A percentile compares a stretch with the other conserved stretches of the same genome.
phyloP scores from a whole-genome alignment of 306 rosid genomes.

The Notholithocarpus densiflorus region DNA sequence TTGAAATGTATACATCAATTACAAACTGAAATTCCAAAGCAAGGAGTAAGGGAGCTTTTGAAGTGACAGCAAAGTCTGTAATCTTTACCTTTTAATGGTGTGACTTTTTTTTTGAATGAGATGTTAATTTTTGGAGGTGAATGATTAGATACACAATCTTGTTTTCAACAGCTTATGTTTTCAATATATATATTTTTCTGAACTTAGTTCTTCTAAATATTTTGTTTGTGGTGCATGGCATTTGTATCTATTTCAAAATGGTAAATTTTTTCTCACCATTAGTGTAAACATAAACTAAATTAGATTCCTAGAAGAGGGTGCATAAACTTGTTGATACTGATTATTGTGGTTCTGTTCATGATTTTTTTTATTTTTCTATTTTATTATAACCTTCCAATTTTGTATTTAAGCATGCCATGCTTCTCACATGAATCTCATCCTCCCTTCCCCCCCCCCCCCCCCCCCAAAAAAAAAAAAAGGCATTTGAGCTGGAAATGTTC shows the following conservation, averaged over 20 bases:
- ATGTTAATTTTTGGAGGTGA: not conserved
- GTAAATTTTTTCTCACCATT: not conserved
- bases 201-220: not conserved
- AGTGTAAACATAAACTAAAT: not conserved
- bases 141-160: not conserved
- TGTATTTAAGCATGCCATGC: too few species aligned
- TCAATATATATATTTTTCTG: not conserved
- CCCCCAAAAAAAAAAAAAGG: not conserved
- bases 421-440: too few species aligned
- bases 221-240: not conserved
- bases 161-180: not conserved
- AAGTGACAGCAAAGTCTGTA: not conserved
- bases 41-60: not conserved
- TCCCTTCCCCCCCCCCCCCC: too few species aligned
- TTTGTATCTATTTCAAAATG: not conserved
- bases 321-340: not conserved
- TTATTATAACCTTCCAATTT: not conserved
- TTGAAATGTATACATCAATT: not conserved
- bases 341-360: not conserved
- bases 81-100: not conserved
- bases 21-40: not conserved
- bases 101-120: not conserved
- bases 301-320: not conserved
- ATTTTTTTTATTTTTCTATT: not conserved
- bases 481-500: not conserved